Evolutionary conservation across 2,329 filamentous ascomycete species (phyloP), one percentile per base, ranked within the genome.

Genomic region (Epichloe gansuensis): DNA sequence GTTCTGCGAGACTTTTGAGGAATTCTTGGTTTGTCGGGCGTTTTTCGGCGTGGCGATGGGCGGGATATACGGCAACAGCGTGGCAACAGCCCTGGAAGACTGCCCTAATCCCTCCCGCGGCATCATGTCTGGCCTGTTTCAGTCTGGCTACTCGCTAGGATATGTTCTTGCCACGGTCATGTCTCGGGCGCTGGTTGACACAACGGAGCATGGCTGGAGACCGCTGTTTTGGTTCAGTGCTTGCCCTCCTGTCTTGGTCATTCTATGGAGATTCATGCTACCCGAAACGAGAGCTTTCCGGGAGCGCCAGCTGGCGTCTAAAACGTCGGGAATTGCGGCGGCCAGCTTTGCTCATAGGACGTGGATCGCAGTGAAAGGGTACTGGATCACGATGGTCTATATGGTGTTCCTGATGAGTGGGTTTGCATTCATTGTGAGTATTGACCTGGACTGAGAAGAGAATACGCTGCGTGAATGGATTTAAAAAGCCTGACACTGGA

Each of bases 161-260:
- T 48, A 48, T 37, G 15, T 48, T 13, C 15, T 48, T 6, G 31
- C 46, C 15, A 38, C 46, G 31, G 46, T 12, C 4, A 37, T 48
- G 28, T 31, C 23, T 17, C 46, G 34, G 13, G 28, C 31, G 31
- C 21, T 48, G n/a, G 44, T 48, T 37, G 28, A 37, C 17, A 37
- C 31, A 34, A 48, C 28, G 3, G 12, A 34, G 5, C 25, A 35
- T 23, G 31, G 46, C 31, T 48, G 46, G 46, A 35, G 46, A 37
- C 31, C 46, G 31, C 46, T 48, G 28, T 48, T 48, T n/a, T 48
- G 46, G 46, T 48, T 48, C 46, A 48, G 28, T 13, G 46, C 46
- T n/a, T 21, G 46, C 17, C 31, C 31, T 17, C 46, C 46, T 37
- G 31, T 38, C 1, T 23, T 37, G 11, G 38, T 38, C 12, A 48